Evolutionary conservation across 495 filamentous ascomycete genomes (phyloP).

Genomic region (Hypoxylon fuscum): DNA sequence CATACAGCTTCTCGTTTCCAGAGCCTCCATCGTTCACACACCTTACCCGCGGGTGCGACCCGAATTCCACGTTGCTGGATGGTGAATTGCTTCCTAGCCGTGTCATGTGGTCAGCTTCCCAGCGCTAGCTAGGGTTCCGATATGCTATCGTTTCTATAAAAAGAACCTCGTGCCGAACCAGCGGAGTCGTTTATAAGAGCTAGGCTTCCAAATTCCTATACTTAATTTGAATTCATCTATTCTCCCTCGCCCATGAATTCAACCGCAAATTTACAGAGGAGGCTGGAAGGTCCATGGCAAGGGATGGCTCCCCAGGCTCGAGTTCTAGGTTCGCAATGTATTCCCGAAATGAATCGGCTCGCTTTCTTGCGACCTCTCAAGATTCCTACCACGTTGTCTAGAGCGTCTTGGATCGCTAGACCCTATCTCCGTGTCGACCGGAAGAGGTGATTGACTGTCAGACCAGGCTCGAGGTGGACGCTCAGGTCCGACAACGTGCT

Average conservation of each 20-base stretch:
- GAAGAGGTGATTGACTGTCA: conserved; percentile 1
- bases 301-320: conserved; percentile 24
- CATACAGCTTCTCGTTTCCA: conserved; percentile 22
- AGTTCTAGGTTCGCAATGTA: conserved; percentile 39
- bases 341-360: conserved; percentile 30
- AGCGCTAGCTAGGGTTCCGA: conserved; percentile 13
- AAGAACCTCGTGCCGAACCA: conserved; percentile 46
- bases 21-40: conserved; percentile 32
- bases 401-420: conserved; percentile 15
- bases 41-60: conserved; percentile 10
- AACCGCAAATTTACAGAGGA: conserved; percentile 56
- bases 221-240: conserved; percentile 62
- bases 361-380: conserved; percentile 17
- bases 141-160: conserved; percentile 52
- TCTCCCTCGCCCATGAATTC: conserved; percentile 49
- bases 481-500: not conserved
- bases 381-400: conserved; percentile 38
- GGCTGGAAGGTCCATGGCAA: conserved; percentile 42
- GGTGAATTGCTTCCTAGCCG: conserved; percentile 25
- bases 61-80: conserved; percentile 13
- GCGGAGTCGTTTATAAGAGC: conserved; percentile 42
- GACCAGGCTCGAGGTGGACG: not conserved
- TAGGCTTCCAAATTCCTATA: conserved; percentile 45
- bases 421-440: conserved; percentile 13
- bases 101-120: conserved; percentile 30